phyloP scores from a whole-genome alignment of 768 basidiomycete species.

The Chalciporus sphaerocephalus region DNA sequence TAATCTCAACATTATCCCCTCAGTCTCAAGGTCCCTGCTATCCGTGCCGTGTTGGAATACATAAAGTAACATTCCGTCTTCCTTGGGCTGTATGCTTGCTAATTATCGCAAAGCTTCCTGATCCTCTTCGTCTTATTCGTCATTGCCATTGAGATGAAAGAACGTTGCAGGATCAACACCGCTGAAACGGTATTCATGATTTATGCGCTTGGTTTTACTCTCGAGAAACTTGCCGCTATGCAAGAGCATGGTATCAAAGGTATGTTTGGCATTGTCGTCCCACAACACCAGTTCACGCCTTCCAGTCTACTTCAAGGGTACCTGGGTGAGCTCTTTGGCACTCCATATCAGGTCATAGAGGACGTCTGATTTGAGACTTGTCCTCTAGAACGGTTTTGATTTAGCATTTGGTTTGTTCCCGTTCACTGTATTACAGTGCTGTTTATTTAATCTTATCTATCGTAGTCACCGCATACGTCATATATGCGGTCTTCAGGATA shows the following conservation, averaged over 20 bases:
- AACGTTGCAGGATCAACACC: conserved; percentile 55
- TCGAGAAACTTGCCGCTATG: conserved; percentile 93
- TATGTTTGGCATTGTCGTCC: conserved; percentile 21
- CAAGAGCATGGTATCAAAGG: conserved; percentile 93
- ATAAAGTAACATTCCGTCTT: conserved; percentile 52
- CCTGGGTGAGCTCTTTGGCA: conserved; percentile 53
- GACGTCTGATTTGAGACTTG: conserved; percentile 12
- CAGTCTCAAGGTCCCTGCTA: conserved; percentile 88
- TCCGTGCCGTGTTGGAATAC: conserved; percentile 88
- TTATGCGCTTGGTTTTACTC: conserved; percentile 75
- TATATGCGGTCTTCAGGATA: conserved; percentile 72
- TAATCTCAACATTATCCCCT: neutral
- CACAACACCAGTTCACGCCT: conserved; percentile 5
- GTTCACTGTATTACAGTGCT: neutral
- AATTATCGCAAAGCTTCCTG: conserved; percentile 50
- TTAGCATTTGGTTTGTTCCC: conserved; percentile 68
- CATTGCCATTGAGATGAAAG: conserved; percentile 71
- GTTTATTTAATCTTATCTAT: conserved; percentile 4
- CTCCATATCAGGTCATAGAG: conserved; percentile 7
- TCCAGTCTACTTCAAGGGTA: conserved; percentile 78
- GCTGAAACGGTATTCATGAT: conserved; percentile 75
- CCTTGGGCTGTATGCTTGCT: neutral
- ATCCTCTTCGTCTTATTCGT: conserved; percentile 77
- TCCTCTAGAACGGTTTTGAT: conserved; percentile 82
- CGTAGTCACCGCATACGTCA: conserved; percentile 69